These are phyloP conservation scores for Neocatenulostroma microsporum DNA, from an alignment of 2,329 filamentous ascomycete species.

Conservation along the genomic window DNA sequence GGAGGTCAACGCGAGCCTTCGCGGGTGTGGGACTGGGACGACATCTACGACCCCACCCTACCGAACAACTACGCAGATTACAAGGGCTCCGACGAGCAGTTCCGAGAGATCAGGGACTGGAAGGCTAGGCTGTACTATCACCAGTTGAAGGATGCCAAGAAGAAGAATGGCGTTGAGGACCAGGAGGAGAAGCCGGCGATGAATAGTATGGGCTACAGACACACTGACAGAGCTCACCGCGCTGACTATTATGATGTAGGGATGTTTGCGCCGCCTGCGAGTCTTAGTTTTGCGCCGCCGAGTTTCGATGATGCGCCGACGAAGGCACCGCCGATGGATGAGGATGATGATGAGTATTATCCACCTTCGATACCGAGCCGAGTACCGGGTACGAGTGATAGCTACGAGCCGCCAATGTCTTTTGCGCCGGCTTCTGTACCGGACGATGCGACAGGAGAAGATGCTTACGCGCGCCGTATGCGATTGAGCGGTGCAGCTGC, in stretches of 20 bases:
- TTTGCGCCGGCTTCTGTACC: conserved; percentile 35
- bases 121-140: conserved; percentile 72
- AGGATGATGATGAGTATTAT: conserved; percentile 16
- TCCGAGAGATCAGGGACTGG: conserved; percentile 75
- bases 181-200: conserved; percentile 35
- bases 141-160: conserved; percentile 40
- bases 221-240: too few relatives aligned
- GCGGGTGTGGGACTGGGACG: conserved; percentile 64
- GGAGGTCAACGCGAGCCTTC: conserved; percentile 45
- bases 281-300: conserved; percentile 45
- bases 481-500: conserved; percentile 45
- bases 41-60: conserved; percentile 75
- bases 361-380: conserved; percentile 17
- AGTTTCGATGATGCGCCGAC: conserved; percentile 16
- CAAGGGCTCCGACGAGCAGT: conserved; percentile 72
- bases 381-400: conserved; percentile 45
- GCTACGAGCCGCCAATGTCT: conserved; percentile 41
- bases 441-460: conserved; percentile 58
- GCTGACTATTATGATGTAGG: too few relatives aligned
- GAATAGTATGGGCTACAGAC: conserved; percentile 7
- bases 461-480: conserved; percentile 58
- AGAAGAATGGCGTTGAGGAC: conserved; percentile 37
- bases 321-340: conserved; percentile 5
- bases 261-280: conserved; percentile 18
- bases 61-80: conserved; percentile 84